These are phyloP conservation scores for Hysterangium stoloniferum DNA, from an alignment of 768 basidiomycete species.

Conservation along the genomic window DNA sequence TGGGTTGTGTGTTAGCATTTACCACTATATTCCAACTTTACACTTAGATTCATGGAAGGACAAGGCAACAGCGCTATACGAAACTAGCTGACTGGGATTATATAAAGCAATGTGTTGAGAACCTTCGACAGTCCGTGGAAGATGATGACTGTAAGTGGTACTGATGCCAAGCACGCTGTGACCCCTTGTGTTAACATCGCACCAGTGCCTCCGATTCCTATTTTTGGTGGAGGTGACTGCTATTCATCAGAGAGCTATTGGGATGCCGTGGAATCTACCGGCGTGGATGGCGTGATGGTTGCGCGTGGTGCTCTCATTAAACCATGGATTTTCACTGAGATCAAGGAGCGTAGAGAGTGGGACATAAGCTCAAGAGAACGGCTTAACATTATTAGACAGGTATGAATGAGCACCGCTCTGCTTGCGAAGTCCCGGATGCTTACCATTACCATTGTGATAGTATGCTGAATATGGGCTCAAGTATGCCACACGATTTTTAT, in stretches of 20 bases:
- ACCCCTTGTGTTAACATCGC: too few relatives aligned
- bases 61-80: slow-evolving; percentile 90
- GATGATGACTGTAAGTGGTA: slow-evolving; percentile 59
- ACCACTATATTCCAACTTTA: slow-evolving; percentile 31
- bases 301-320: slow-evolving; percentile 94
- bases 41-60: slow-evolving; percentile 85
- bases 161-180: slow-evolving; percentile 2
- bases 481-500: slow-evolving; percentile 36
- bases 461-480: slow-evolving; percentile 82
- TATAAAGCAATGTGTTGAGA: slow-evolving; percentile 78
- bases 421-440: background rate
- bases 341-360: slow-evolving; percentile 90
- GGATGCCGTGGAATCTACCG: slow-evolving; percentile 63
- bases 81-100: slow-evolving; percentile 93
- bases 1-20: slow-evolving; percentile 24
- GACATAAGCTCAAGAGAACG: slow-evolving; percentile 84
- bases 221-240: slow-evolving; percentile 94
- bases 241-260: slow-evolving; percentile 85
- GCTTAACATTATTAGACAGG: slow-evolving; percentile 69
- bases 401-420: slow-evolving; percentile 25
- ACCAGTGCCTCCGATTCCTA: slow-evolving; percentile 82
- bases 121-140: slow-evolving; percentile 60
- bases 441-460: slow-evolving; percentile 29
- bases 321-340: slow-evolving; percentile 93
- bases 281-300: slow-evolving; percentile 94